Conservation (phyloP, 2,329 filamentous ascomycete genomes). For the Epichloe coenophiala region DNA sequence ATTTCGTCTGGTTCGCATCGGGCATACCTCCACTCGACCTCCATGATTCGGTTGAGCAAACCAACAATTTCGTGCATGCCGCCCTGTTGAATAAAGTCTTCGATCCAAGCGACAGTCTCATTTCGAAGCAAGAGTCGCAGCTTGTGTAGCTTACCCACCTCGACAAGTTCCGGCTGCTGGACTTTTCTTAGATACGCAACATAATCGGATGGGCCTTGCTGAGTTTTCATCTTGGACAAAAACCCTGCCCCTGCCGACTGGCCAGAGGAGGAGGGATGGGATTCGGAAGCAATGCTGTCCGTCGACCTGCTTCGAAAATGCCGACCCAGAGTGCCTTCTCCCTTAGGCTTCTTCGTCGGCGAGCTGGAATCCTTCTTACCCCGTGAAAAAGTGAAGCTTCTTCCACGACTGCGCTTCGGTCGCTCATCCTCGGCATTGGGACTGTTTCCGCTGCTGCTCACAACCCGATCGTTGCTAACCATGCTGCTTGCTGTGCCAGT, state of each 20-base stretch:
- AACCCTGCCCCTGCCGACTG: slow-evolving; percentile 43
- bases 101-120: slow-evolving; percentile 91
- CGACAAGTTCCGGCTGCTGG: slow-evolving; percentile 67
- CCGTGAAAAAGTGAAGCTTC: slow-evolving; percentile 65
- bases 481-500: slow-evolving; percentile 27
- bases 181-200: slow-evolving; percentile 74
- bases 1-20: neutral
- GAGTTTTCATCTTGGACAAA: slow-evolving; percentile 57
- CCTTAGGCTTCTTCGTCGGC: slow-evolving; percentile 61
- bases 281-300: slow-evolving; percentile 52
- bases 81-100: slow-evolving; percentile 75
- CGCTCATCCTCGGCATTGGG: slow-evolving; percentile 31
- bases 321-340: slow-evolving; percentile 47
- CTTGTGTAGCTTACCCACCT: slow-evolving; percentile 93
- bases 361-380: slow-evolving; percentile 49
- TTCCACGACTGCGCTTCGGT: slow-evolving; percentile 32
- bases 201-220: slow-evolving; percentile 69
- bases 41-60: slow-evolving; percentile 81
- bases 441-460: slow-evolving; percentile 18
- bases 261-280: slow-evolving; percentile 34
- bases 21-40: slow-evolving; percentile 78
- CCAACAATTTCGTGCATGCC: slow-evolving; percentile 88
- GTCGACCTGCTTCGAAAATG: slow-evolving; percentile 60
- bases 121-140: slow-evolving; percentile 79
- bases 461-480: slow-evolving; percentile 20